A percentile compares a stretch with the other conserved stretches of the same genome.
Evolutionary conservation across 2,329 filamentous ascomycete species (phyloP).

Genomic region (Talaromyces marneffei): DNA sequence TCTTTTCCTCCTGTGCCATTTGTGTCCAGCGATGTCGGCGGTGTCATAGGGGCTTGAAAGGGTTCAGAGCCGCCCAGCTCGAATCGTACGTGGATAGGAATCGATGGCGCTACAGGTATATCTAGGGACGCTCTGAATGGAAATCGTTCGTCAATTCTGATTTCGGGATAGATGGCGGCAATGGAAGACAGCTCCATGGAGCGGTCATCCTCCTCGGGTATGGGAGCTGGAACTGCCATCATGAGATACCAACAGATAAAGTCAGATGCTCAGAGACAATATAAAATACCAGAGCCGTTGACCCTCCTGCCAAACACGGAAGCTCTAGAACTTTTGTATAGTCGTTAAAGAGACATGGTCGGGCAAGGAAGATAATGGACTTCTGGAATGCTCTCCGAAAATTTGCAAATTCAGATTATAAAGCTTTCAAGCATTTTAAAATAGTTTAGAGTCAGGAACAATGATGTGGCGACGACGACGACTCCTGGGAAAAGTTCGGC

Average conservation of each 20-base stretch:
- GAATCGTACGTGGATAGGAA: constrained; percentile 46
- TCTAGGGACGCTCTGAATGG: constrained; percentile 50
- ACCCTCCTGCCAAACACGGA: not conserved
- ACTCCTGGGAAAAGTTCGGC: not conserved
- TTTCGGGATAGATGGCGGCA: constrained; percentile 58
- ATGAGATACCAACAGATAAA: not conserved
- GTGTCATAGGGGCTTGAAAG: constrained; percentile 32
- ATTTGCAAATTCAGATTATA: not conserved
- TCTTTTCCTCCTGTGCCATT: constrained; percentile 22
- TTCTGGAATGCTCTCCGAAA: not conserved
- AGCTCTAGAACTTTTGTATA: not conserved
- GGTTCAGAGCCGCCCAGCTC: constrained; percentile 30
- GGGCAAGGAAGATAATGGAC: not conserved
- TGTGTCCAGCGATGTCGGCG: constrained; percentile 38
- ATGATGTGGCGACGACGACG: constrained; percentile 11
- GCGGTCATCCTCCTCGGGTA: constrained; percentile 49
- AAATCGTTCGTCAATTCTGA: constrained; percentile 43
- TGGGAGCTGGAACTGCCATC: constrained; percentile 3
- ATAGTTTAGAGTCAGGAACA: not conserved
- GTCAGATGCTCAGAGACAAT: not conserved
- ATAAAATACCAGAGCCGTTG: not conserved
- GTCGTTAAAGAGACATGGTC: constrained; percentile 9
- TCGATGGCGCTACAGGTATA: constrained; percentile 50
- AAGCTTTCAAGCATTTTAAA: not conserved
- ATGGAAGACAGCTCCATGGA: constrained; percentile 55